Evolutionary conservation across 805 yeast species (phyloP), one percentile per base, ranked within the genome.

Genomic region (Candida corydali): DNA sequence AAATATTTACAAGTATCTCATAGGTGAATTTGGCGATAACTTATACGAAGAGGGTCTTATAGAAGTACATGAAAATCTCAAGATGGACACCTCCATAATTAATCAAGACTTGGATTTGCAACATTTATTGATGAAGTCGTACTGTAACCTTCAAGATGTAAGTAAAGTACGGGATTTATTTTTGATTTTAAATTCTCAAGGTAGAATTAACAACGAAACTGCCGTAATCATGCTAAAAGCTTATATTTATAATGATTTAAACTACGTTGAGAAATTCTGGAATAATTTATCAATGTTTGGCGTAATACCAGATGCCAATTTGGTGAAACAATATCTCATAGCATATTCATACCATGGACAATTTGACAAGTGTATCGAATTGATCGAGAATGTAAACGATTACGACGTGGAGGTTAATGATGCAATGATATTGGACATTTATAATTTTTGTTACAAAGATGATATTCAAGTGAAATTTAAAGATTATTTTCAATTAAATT

Each of bases 311-410:
- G 69, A 74, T 40, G 57, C 69, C 24, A 66, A 66, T 8, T 68
- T 80, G 23, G 73, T 70, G 50, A 70, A 68, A 27, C 86, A 82
- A 52, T 80, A 75, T 47, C 55, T 85, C 23, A 73, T 82, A 39
- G 85, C 87, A 0, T 80, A 82, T 52, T 81, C 84, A 41, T 80
- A 80, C 46, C 78, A 78, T 50, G 87, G 82, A 7, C 61, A 70
- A 31, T 71, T 69, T 26, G 70, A 69, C 8, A 69, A 73, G 3
- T 93, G 93, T 0, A 57, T 79, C 5, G 60, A 62, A 12, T 54
- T 78, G 18, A 66, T 76, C 3, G 61, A 65, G 15, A 64, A 63
- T 19, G 18, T 12, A 4, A 67, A 61, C 20, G 73, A 72, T 24
- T 64, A 69, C 42, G 78, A 73, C 26, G 54, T 75, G 4, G 58